These are phyloP conservation scores for Hortaea werneckii DNA, from an alignment of 2,329 filamentous ascomycete species.

Conservation along the genomic window DNA sequence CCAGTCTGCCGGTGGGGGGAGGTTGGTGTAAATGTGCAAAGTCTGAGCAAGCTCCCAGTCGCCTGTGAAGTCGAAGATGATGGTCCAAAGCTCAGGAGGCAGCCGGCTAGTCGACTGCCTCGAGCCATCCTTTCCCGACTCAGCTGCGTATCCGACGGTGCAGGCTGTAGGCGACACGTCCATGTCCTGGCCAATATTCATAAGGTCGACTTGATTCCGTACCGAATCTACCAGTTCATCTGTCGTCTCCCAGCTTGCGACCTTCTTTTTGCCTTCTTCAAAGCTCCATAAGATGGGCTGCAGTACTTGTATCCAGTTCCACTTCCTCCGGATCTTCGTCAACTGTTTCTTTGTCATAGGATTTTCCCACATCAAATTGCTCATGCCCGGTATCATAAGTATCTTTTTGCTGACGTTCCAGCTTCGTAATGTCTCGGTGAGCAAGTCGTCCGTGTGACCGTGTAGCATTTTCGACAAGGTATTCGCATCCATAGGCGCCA, in stretches of 20 bases:
- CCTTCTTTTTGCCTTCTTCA: slow-evolving; percentile 42
- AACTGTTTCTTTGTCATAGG: slow-evolving; percentile 82
- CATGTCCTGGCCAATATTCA: slow-evolving; percentile 63
- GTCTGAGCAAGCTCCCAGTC: slow-evolving; percentile 88
- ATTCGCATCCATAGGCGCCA: slow-evolving; percentile 77
- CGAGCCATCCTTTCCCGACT: slow-evolving; percentile 5
- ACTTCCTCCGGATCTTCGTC: slow-evolving; percentile 70
- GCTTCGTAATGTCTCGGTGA: slow-evolving; percentile 69
- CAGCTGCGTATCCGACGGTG: slow-evolving; percentile 17
- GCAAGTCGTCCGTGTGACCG: slow-evolving; percentile 69
- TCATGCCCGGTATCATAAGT: slow-evolving; percentile 80
- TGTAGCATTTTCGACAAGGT: slow-evolving; percentile 79
- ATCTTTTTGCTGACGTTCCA: slow-evolving; percentile 85
- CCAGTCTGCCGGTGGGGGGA: slow-evolving; percentile 67
- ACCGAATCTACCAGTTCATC: slow-evolving; percentile 64
- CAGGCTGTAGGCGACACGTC: slow-evolving; percentile 34
- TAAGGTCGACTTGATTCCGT: slow-evolving; percentile 65
- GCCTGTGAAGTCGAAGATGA: slow-evolving; percentile 70
- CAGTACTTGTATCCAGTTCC: slow-evolving; percentile 78
- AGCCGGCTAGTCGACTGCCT: slow-evolving; percentile 35
- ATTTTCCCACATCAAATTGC: slow-evolving; percentile 78
- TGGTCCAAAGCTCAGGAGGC: slow-evolving; percentile 80
- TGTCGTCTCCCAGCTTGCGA: slow-evolving; percentile 47
- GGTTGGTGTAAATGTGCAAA: slow-evolving; percentile 67
- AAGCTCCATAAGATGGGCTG: slow-evolving; percentile 77